Evolutionary conservation across 75 land plant species (phyloP).

Genomic region (Sequoia sempervirens): DNA sequence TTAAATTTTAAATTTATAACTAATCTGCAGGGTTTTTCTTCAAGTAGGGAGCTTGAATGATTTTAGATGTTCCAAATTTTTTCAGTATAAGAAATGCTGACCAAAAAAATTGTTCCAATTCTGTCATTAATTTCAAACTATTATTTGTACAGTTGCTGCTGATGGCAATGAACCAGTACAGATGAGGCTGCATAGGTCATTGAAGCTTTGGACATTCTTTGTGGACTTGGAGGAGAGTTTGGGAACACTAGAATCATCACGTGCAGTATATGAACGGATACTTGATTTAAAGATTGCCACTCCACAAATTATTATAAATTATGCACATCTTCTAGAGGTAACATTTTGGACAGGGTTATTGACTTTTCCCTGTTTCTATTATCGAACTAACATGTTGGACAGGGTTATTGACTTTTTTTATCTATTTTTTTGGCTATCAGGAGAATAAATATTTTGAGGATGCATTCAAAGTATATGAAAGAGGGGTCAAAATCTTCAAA

Average conservation of each 20-base stretch:
- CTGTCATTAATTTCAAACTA: background rate
- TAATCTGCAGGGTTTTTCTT: background rate
- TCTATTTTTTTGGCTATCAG: constrained; percentile 8
- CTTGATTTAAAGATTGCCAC: too few relatives aligned
- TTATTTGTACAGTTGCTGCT: background rate
- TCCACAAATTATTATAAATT: too few relatives aligned
- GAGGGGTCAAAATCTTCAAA: constrained; percentile 45
- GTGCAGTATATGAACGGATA: too few relatives aligned
- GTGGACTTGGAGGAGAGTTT: too few relatives aligned
- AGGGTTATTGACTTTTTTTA: background rate
- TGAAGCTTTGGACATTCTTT: too few relatives aligned
- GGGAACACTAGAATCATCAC: too few relatives aligned
- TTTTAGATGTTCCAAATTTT: background rate
- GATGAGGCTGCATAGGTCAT: constrained; percentile 15
- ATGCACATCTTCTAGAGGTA: constrained; percentile 22
- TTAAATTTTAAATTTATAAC: background rate
- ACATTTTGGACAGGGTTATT: background rate
- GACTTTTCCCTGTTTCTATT: background rate
- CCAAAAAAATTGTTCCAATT: background rate
- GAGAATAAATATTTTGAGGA: too few relatives aligned
- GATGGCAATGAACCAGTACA: background rate
- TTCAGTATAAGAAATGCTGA: background rate
- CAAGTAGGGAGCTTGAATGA: background rate
- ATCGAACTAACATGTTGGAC: background rate
- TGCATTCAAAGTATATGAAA: too few relatives aligned